These are phyloP conservation scores for Penicillium sp. DNA, from an alignment of 2,329 filamentous ascomycete genomes.

Conservation along the genomic window DNA sequence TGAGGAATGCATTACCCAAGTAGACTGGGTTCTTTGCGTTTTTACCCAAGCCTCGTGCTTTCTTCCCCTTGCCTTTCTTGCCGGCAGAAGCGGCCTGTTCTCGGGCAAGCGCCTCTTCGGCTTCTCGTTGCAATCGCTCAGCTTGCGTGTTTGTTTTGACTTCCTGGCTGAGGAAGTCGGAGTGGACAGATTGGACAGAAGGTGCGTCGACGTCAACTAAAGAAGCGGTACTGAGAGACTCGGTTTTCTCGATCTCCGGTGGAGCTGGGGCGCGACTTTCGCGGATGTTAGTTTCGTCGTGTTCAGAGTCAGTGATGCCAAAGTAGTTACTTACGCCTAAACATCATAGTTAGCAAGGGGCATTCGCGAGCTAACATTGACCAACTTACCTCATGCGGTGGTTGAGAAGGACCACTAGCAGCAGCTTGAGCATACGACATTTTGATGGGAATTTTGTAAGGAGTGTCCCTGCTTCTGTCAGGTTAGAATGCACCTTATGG, in stretches of 20 bases:
- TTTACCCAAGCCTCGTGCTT: slow-evolving; percentile 32
- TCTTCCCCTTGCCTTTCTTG: slow-evolving; percentile 26
- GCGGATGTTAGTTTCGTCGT: neutral
- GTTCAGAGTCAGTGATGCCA: slow-evolving; percentile 14
- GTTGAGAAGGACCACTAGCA: slow-evolving; percentile 45
- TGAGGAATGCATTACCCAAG: slow-evolving; percentile 42
- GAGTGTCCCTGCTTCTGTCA: neutral
- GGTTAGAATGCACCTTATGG: neutral
- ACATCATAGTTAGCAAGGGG: neutral
- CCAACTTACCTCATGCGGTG: slow-evolving; percentile 41
- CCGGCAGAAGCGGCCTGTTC: slow-evolving; percentile 20
- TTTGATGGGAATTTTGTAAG: slow-evolving; percentile 14
- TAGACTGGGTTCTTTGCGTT: slow-evolving; percentile 47
- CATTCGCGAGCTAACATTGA: neutral
- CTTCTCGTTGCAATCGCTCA: slow-evolving; percentile 41
- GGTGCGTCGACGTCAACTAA: slow-evolving; percentile 47
- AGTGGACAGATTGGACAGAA: slow-evolving; percentile 41
- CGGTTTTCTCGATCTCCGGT: slow-evolving; percentile 35
- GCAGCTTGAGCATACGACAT: slow-evolving; percentile 51
- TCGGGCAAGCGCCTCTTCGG: slow-evolving; percentile 20
- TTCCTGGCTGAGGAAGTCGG: slow-evolving; percentile 39
- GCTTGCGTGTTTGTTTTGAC: slow-evolving; percentile 46
- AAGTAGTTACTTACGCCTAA: slow-evolving; percentile 10
- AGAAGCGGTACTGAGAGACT: slow-evolving; percentile 39
- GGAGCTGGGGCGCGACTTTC: slow-evolving; percentile 40